Percentiles rank a stretch among this genome's conserved stretches.
Conservation (phyloP, 2,329 filamentous ascomycete genomes). For the Geosmithia putterillii region DNA sequence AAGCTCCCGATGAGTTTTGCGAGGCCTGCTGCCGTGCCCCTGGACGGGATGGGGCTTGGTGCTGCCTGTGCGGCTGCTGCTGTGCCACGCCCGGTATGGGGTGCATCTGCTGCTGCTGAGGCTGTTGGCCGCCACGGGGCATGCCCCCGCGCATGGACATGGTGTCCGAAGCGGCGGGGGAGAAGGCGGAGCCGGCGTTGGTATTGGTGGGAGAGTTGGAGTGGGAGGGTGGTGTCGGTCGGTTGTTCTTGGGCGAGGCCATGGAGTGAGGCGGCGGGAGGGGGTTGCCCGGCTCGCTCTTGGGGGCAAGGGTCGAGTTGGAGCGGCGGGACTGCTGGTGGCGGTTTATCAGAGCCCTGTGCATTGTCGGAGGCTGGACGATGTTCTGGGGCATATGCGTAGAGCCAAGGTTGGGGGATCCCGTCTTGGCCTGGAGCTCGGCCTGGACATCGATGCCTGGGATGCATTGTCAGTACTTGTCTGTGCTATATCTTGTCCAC, state of each 20-base stretch:
- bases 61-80: conserved; percentile 11
- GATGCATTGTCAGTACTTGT: conserved; percentile 2
- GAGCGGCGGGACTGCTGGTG: conserved; percentile 66
- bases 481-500: too few species aligned
- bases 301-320: conserved; percentile 62
- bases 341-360: conserved; percentile 69
- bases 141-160: conserved; percentile 29
- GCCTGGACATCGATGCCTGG: conserved; percentile 93
- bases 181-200: conserved; percentile 25
- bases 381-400: conserved; percentile 56
- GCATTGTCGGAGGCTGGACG: conserved; percentile 64
- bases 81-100: conserved; percentile 12
- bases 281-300: conserved; percentile 45
- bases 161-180: conserved; percentile 33
- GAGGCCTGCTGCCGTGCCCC: conserved; percentile 16
- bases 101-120: conserved; percentile 18
- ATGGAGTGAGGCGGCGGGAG: conserved; percentile 33
- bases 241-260: conserved; percentile 50
- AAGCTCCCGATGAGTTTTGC: conserved; percentile 23
- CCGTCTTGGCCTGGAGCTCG: conserved; percentile 85
- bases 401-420: conserved; percentile 66
- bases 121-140: conserved; percentile 12
- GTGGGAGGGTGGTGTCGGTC: conserved; percentile 75
- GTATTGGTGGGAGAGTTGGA: conserved; percentile 42
- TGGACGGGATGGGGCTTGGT: conserved; percentile 10